These are phyloP conservation scores for Backusella mclennaniae DNA, from an alignment of 192 early-diverging fungal species.

Conservation along the genomic window DNA sequence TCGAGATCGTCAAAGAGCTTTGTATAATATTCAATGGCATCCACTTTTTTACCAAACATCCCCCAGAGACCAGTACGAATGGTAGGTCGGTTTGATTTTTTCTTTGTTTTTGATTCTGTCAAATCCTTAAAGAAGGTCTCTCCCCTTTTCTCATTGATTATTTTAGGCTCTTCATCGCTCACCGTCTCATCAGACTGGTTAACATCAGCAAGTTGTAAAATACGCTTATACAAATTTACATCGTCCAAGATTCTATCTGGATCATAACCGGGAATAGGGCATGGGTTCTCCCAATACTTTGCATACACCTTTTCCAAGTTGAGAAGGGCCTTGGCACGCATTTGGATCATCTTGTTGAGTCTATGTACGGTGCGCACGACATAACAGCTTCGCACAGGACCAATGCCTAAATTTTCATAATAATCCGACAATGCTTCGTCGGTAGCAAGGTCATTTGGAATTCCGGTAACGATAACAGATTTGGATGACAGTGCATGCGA, in stretches of 20 bases:
- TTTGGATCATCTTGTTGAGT: conserved; percentile 37
- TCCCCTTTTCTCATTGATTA: no score
- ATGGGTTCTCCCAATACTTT: conserved; percentile 67
- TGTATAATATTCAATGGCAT: conserved; percentile 66
- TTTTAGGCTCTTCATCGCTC: background rate
- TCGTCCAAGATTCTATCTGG: conserved; percentile 42
- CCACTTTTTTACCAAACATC: conserved; percentile 56
- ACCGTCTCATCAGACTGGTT: background rate
- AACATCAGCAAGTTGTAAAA: background rate
- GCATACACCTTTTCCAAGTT: conserved; percentile 55
- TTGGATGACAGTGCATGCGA: conserved; percentile 20
- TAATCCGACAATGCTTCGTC: conserved; percentile 50
- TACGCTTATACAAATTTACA: conserved; percentile 22
- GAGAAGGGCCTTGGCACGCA: conserved; percentile 48
- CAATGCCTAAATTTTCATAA: conserved; percentile 55
- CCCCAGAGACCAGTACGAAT: conserved; percentile 40
- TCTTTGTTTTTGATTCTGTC: background rate
- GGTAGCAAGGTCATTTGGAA: conserved; percentile 46
- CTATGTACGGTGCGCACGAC: conserved; percentile 52
- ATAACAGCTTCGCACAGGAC: conserved; percentile 48
- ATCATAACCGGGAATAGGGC: conserved; percentile 58
- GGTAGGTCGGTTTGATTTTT: conserved; percentile 37
- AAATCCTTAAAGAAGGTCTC: conserved; percentile 8
- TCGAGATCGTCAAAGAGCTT: conserved; percentile 52
- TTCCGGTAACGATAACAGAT: conserved; percentile 53